Base-by-base conservation (phyloP, 2,329 filamentous ascomycete genomes). In the Moelleriella libera region DNA sequence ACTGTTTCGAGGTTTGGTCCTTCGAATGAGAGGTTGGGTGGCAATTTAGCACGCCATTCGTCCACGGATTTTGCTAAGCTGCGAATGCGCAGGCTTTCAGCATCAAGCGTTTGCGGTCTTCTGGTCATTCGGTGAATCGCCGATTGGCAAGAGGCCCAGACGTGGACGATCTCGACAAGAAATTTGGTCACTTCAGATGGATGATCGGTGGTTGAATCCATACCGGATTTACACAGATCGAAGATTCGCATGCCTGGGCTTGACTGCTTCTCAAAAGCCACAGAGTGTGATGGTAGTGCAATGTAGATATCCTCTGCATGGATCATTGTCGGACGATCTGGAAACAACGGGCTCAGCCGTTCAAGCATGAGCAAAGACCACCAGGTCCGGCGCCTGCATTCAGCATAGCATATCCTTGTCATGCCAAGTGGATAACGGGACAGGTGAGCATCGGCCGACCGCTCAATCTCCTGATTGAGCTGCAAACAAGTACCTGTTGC, bases 311-410 rank as follows among this genome's bases (percentile, higher is more conserved):
- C 78, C 51, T 83, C 75, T 5, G 75, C 67, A 44, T 78, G 75
- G 50, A 86, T 71, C 51, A 76, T 72, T 44, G 70, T 75, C 6
- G 70, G 62, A 2, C 72, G 69, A 2, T 70, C 67, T 1, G 72
- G 71, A 46, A 72, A 79, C 50, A 79, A 72, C 11, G 75, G 75
- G 44, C 76, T 79, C 50, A 82, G 75, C 44, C 81, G 75, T 63
- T 88, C 84, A 60, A 85, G 72, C 54, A 86, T 65, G 54, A 82
- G 85, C 46, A 78, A 74, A 30, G 79, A 76, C 83, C 83, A 88
- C 56, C 86, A 82, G 0, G 82, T 86, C 48, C 84, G 71, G 52
- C 83, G 72, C 50, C 78, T 73, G 54, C 80, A 82, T 62, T 88
- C 84, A 29, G 74, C 72, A 53, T 81, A 74, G 31, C 75, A 76